Evolutionary conservation across 2,329 filamentous ascomycete genomes (phyloP), one percentile per base, ranked within the genome.

Genomic region (Onygenales sp.): DNA sequence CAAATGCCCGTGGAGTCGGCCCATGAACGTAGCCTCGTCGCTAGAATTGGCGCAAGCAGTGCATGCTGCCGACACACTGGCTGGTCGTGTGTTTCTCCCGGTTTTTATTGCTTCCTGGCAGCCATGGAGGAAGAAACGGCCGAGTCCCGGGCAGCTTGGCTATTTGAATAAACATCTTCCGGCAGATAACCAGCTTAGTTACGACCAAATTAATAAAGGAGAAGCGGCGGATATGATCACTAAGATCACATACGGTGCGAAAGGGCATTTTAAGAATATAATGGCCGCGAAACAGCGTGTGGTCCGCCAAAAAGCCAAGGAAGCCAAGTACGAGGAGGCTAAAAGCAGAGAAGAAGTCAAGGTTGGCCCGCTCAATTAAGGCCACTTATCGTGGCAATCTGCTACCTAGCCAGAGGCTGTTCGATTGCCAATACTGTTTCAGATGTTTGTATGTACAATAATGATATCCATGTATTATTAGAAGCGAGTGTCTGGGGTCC

Each of bases 211-310:
- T 52, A 89, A 80, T n/a, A 94, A 90, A 67, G 91, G 91, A 5
- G 82, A 81, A 64, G 90, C 89, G 5, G 79, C 78, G 2, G 90
- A 95, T 64, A 92, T 94, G 87, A 94, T 96, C 59, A 94, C 88
- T 13, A 93, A 93, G 68, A 66, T 95, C 54, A 91, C 85, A 68
- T 86, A 92, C 65, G 91, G 91, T 0, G 87, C 87, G 1, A 74
- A 79, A 75, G 65, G 86, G 70, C 56, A 80, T 73, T 71, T 89
- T 80, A 65, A 72, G 75, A 21, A 75, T 63, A 36, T 69, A 80
- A 47, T 75, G 78, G 62, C 73, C 72, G 72, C 77, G 52, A 82
- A 78, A 65, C 78, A 75, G 43, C 78, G 77, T 50, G 71, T 66
- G 39, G 57, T 67, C 43, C 68, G 67, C 52, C 64, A 69, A 54